Evolutionary conservation across 768 basidiomycete genomes (phyloP).

Genomic region (Sarcodon sp.): DNA sequence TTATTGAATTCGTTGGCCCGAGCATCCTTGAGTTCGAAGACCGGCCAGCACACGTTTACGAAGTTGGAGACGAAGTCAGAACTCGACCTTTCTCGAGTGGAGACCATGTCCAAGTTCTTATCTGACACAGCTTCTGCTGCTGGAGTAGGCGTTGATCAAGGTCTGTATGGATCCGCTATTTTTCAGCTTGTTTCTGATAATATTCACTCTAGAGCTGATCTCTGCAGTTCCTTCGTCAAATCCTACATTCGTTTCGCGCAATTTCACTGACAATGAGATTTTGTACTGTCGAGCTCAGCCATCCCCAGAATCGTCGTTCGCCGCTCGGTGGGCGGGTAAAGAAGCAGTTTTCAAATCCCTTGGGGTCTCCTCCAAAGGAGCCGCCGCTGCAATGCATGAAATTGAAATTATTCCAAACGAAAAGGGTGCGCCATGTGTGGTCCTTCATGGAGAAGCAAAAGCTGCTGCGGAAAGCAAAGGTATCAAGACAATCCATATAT

Average conservation of each 20-base stretch:
- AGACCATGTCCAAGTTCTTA: conserved; percentile 45
- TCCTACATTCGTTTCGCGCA: conserved; percentile 75
- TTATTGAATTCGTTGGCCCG: conserved; percentile 89
- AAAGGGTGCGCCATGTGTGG: conserved; percentile 69
- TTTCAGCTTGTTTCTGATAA: not conserved
- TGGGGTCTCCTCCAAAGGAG: conserved; percentile 81
- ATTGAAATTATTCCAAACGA: conserved; percentile 85
- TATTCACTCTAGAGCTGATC: conserved; percentile 56
- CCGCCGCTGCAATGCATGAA: conserved; percentile 90
- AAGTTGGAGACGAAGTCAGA: conserved; percentile 39
- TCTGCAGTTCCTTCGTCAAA: conserved; percentile 85
- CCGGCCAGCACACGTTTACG: conserved; percentile 74
- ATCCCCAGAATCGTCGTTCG: conserved; percentile 81
- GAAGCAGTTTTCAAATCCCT: conserved; percentile 97
- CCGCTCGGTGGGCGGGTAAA: conserved; percentile 95
- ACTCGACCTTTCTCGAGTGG: conserved; percentile 54
- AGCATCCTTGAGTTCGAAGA: conserved; percentile 71
- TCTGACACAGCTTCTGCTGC: conserved; percentile 31
- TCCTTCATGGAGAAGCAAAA: conserved; percentile 70
- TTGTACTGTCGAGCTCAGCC: conserved; percentile 82
- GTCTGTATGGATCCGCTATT: conserved; percentile 23
- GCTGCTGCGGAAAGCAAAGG: conserved; percentile 59
- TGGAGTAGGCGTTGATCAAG: conserved; percentile 87
- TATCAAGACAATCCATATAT: conserved; percentile 65
- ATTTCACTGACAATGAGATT: conserved; percentile 87